These are phyloP conservation scores for Macadamia integrifolia DNA, from an alignment of 164 flowering plant genomes.

Conservation along the genomic window DNA sequence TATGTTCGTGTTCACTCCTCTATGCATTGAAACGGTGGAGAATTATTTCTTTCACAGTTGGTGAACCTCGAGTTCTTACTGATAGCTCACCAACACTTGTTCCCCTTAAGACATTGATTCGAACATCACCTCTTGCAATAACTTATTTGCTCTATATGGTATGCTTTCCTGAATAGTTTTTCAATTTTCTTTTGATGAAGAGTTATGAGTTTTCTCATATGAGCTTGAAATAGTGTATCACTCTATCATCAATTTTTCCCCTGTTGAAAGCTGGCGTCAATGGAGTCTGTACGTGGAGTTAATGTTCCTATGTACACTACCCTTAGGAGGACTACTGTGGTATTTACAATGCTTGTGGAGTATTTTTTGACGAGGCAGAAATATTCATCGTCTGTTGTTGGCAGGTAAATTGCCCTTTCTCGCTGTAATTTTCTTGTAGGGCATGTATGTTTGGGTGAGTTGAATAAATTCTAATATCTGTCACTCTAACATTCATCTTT, in stretches of 20 bases:
- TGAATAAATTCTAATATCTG: not conserved
- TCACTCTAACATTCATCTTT: constrained; percentile 23
- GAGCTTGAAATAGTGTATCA: not conserved
- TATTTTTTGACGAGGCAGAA: constrained; percentile 41
- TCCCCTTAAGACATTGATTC: constrained; percentile 50
- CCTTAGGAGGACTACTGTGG: constrained; percentile 54
- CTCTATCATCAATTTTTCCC: not conserved
- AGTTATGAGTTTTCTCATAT: not conserved
- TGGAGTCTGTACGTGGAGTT: constrained; percentile 61
- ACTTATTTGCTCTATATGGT: constrained; percentile 83
- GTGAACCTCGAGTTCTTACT: constrained; percentile 27
- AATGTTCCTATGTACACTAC: constrained; percentile 63
- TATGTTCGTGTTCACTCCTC: constrained; percentile 54
- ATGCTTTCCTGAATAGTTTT: constrained; percentile 10
- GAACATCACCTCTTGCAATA: constrained; percentile 57
- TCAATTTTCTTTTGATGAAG: not conserved
- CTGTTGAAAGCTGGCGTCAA: constrained; percentile 36
- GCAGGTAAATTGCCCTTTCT: constrained; percentile 43
- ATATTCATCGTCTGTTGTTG: constrained; percentile 40
- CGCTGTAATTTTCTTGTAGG: not conserved
- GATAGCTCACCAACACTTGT: constrained; percentile 33
- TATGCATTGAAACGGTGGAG: constrained; percentile 55
- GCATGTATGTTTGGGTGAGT: not conserved
- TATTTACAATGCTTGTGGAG: constrained; percentile 48
- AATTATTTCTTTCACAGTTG: constrained; percentile 49